Evolutionary conservation across 768 basidiomycete genomes (phyloP).

Genomic region (Auricularia cornea): DNA sequence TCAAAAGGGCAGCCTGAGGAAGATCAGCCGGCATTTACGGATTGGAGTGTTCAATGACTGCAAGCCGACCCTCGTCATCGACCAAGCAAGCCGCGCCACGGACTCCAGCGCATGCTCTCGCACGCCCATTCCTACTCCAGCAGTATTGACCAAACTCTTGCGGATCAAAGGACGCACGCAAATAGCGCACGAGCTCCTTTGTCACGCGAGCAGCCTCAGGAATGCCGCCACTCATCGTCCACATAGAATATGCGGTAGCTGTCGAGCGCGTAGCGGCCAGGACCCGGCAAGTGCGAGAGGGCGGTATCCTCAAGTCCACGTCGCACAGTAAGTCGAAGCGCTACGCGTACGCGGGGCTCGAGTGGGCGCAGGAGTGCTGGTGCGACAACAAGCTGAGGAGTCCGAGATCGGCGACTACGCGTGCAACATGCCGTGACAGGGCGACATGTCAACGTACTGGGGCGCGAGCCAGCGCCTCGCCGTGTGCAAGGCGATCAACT

Average conservation of each 20-base stretch:
- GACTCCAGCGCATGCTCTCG: constrained; percentile 16
- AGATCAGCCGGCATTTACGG: too few relatives aligned
- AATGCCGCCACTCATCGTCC: constrained; percentile 49
- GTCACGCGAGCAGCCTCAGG: constrained; percentile 55
- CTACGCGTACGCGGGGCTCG: constrained; percentile 24
- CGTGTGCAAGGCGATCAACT: constrained; percentile 33
- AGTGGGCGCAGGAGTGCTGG: constrained; percentile 20
- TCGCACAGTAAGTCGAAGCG: constrained; percentile 20
- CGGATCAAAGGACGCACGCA: constrained; percentile 20
- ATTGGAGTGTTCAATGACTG: too few relatives aligned
- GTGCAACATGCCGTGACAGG: constrained; percentile 21
- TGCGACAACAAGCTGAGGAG: constrained; percentile 20
- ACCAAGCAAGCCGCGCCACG: background rate
- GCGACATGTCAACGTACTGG: constrained; percentile 22
- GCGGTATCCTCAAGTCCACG: constrained; percentile 33
- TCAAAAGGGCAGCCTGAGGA: too few relatives aligned
- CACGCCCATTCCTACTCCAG: constrained; percentile 72
- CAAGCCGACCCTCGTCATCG: too few relatives aligned
- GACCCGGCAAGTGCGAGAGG: constrained; percentile 52
- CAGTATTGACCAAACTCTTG: background rate
- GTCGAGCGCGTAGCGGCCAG: constrained; percentile 65
- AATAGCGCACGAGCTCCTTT: constrained; percentile 61
- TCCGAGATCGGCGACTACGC: constrained; percentile 12
- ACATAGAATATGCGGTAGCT: constrained; percentile 66
- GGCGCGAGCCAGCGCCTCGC: constrained; percentile 21